Base-by-base conservation (phyloP, 2,329 filamentous ascomycete genomes). In the Beauveria scarabaeidicola region DNA sequence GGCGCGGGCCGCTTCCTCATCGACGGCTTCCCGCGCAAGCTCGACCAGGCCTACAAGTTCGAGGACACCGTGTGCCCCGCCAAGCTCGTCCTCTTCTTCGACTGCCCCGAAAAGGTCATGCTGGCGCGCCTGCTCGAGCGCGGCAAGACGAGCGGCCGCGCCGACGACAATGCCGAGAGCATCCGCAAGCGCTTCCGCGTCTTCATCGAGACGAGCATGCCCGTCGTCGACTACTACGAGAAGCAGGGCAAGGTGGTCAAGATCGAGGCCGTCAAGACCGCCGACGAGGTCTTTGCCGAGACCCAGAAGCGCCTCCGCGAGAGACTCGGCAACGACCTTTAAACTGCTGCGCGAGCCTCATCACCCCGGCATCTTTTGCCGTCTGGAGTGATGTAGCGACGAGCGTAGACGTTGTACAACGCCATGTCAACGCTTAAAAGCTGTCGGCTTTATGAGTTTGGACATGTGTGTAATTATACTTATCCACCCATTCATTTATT, bases 171-270 rank as follows among this genome's bases (percentile, higher is more conserved):
- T 72, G 88, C 86, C 59, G 94, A 96, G 76, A 91, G 87, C 69
- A 99, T 97, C 73, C 88, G 89, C 78, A 99, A 99, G 86, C 84
- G 94, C 60, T 99, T 99, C 81, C 86, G 85, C 70, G 92, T 88
- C 4, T 99, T 97, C 71, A 79, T 95, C 67, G 91, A 97, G 75
- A 96, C 91, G 2, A 96, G 91, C 76, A 97, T 97, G 93, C 94
- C 94, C 27, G 94, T 97, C 51, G 91, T 99, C 58, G 82, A 96
- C 66, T 84, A 90, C 72, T 97, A 89, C 73, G 86, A 88, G 69
- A 79, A 80, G 68, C 79, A 92, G 75, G 85, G 83, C 67, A 86
- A 87, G 70, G 91, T 97, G 17, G 83, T 96, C 72, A 89, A 86
- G 77, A 81, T 97, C 48, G 80, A 87, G 67, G 90, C 92, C 32